Evolutionary conservation across 179 eudicot genomes (phyloP), one percentile per base, ranked within the genome.

Genomic region (Amaranthus tricolor): DNA sequence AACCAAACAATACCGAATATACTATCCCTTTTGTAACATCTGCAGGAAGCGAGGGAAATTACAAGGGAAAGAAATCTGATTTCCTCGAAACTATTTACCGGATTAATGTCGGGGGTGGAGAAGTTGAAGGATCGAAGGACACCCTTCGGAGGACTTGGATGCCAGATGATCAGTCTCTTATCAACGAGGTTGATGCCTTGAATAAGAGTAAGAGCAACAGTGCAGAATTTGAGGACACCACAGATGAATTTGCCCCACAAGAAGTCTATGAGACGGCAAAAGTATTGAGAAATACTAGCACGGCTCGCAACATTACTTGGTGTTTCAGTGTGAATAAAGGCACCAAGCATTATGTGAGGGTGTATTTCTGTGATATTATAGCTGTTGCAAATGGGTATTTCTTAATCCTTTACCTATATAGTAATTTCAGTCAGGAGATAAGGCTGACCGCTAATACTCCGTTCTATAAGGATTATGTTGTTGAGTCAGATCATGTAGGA

Each of bases 321-420:
- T 17, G 55, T 44, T 89, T 87, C 67, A 67, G 48, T 31, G 81
- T 84, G 73, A 78, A 49, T 45, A 79, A 67, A 50, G 72, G 60
- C 15, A 49, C 56, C 1, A 24, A 5, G 9, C 78, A 81, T 72
- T 62, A 82, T 55, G 84, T 84, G 14, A 72, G 93, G 62, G 60
- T 76, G 60, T 89, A 89, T 79, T 86, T 89, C 64, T 87, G 89
- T 77, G 86, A 89, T 74, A 76, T 83, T 57, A 11, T 79, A 40
- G 74, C 77, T 24, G 0, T 0, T 57, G 4, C 6, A 5, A 0
- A 0, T 0, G 54, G 78, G 0, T 6, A 6, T 6, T 0, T 0
- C 15, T 85, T 85, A 59, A 82, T 75, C 62, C 57, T 89, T 31
- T 83, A 66, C 65, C 55, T 89, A 3, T 72, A 82, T 72, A 74